These are phyloP conservation scores for Gentiana macrophylla DNA, from an alignment of 257 asterid genomes.

Conservation along the genomic window DNA sequence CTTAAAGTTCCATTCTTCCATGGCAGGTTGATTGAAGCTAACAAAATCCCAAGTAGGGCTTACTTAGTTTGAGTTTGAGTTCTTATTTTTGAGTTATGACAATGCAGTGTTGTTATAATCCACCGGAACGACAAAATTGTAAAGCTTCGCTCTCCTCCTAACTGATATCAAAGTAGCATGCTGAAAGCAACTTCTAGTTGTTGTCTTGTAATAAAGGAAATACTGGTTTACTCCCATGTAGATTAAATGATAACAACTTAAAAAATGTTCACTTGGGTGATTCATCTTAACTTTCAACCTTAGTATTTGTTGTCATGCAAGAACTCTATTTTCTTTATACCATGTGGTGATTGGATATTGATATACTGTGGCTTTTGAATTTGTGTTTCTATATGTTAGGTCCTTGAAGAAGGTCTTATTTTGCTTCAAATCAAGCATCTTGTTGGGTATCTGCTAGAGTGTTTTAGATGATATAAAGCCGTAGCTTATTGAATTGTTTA, in stretches of 20 bases:
- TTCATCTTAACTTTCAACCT: no score
- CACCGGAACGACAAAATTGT: conserved; percentile 3
- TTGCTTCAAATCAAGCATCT: conserved; percentile 1
- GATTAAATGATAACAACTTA: neutral
- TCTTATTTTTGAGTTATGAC: conserved; percentile 8
- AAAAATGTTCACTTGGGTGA: no score
- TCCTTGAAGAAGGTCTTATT: neutral
- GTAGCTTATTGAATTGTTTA: neutral
- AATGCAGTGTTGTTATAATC: conserved; percentile 5
- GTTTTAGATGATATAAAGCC: neutral
- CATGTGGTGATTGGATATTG: conserved; percentile 2
- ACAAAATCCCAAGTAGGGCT: conserved; percentile 23
- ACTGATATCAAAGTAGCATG: neutral
- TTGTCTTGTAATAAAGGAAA: neutral
- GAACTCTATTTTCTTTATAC: neutral
- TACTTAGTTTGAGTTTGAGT: conserved; percentile 16
- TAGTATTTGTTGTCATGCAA: no score
- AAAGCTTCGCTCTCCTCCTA: neutral
- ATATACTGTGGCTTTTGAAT: conserved; percentile 1
- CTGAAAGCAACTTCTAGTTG: neutral
- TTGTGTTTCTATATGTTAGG: neutral
- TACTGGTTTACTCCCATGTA: neutral
- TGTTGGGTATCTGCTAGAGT: neutral
- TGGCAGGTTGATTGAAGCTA: conserved; percentile 53
- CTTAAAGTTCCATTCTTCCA: conserved; percentile 23